Evolutionary conservation across 106 monocot genomes (phyloP).

Genomic region (Dactylorhiza incarnata): DNA sequence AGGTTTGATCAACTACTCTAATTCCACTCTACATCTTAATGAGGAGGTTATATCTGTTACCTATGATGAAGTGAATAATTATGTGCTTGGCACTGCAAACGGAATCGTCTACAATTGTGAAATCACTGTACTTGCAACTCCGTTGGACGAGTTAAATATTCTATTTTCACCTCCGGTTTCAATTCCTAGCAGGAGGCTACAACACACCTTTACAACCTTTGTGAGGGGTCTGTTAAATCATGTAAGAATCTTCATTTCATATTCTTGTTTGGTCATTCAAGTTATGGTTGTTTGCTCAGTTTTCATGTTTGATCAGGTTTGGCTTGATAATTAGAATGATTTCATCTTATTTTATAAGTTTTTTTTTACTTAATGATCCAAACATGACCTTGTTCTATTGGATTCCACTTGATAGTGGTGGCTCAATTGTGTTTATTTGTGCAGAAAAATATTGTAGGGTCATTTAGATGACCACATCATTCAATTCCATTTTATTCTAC

Average conservation of each 20-base stretch:
- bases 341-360: no score
- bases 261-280: not conserved
- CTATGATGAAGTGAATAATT: slow-evolving; percentile 32
- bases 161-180: slow-evolving; percentile 64
- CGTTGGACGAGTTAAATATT: slow-evolving; percentile 88
- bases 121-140: slow-evolving; percentile 70
- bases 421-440: no score
- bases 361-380: no score
- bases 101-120: slow-evolving; percentile 56
- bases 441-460: no score
- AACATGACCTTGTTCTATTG: no score
- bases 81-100: slow-evolving; percentile 46
- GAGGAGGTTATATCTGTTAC: slow-evolving; percentile 61
- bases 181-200: slow-evolving; percentile 70
- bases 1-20: slow-evolving; percentile 60
- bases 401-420: no score
- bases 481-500: no score
- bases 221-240: slow-evolving; percentile 78
- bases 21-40: slow-evolving; percentile 51
- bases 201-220: slow-evolving; percentile 88
- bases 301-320: no score
- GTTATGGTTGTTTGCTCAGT: no score
- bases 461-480: no score
- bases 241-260: slow-evolving; percentile 38
- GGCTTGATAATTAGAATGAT: no score